Base-by-base conservation (phyloP, 2,329 filamentous ascomycete species). In the Byssochlamys sp. region DNA sequence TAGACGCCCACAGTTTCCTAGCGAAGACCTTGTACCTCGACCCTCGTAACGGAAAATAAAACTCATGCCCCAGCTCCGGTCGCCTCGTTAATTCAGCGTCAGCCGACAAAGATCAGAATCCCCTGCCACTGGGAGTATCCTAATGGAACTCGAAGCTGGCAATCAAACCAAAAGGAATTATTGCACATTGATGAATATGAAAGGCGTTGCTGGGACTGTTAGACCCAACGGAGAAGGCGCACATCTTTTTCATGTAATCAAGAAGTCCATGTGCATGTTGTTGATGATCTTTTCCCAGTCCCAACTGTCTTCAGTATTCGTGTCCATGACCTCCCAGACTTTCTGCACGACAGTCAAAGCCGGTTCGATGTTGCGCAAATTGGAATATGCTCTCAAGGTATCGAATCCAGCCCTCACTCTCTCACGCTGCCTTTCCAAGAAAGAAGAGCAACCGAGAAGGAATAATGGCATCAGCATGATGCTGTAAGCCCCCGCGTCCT, bases 231-330 rank as follows among this genome's bases (percentile, higher is more conserved):
- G 33, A 48, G 25, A 14, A 25, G 28, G 19, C 24, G 5, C n/a
- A 45, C 5, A 19, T 9, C 39, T 4, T 24, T 1, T 19, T 76
- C 69, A 85, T 60, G 82, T 84, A 60, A 83, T 79, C 62, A 85
- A 71, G 62, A 85, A 84, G 63, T 85, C 82, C 77, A 81, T 83
- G 24, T 80, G 78, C 71, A 82, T 80, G 54, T 77, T 75, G 53
- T 77, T 72, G 60, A 85, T 83, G 58, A 84, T 81, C 59, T 73
- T 80, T 69, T 85, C 83, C 82, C 82, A 85, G 67, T 85, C 82
- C 83, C 83, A 85, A 56, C 78, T 80, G 57, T 83, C 78, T 58
- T 78, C 76, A 54, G 80, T 79, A 0, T 76, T 76, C 19, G 71
- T 73, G 61, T 85, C 82, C 82, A 85, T 85, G 56, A 82, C 72